A percentile compares a stretch with the other conserved stretches of the same genome.
Conservation (phyloP, 805 yeast genomes). For the Clavispora fructus region DNA sequence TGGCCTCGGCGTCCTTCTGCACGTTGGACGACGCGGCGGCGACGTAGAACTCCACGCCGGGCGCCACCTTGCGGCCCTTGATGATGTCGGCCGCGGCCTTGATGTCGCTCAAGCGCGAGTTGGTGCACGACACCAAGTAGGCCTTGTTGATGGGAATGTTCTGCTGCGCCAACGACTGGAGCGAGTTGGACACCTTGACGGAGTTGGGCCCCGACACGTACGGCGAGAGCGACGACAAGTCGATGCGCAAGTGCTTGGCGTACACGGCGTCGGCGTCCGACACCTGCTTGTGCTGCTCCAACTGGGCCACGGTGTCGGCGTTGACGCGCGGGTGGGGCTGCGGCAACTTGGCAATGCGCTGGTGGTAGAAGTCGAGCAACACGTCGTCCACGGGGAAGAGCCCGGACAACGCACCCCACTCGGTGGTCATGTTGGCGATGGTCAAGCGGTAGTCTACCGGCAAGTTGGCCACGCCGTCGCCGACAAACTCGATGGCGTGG, state of each 20-base stretch:
- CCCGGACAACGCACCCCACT: slow-evolving; percentile 73
- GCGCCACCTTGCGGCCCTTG: slow-evolving; percentile 75
- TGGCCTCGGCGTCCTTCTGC: slow-evolving; percentile 83
- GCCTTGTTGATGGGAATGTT: slow-evolving; percentile 86
- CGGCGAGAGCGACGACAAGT: slow-evolving; percentile 76
- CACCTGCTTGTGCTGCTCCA: slow-evolving; percentile 38
- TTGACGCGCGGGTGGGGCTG: slow-evolving; percentile 84
- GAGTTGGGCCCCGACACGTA: slow-evolving; percentile 96
- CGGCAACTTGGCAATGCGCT: slow-evolving; percentile 52
- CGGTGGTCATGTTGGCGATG: slow-evolving; percentile 20
- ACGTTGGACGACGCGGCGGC: slow-evolving; percentile 97
- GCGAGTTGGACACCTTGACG: slow-evolving; percentile 82
- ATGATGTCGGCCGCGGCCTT: slow-evolving; percentile 91
- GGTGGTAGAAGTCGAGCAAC: slow-evolving; percentile 70
- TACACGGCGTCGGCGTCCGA: slow-evolving; percentile 80
- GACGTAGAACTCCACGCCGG: slow-evolving; percentile 89
- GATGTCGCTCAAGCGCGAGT: slow-evolving; percentile 87
- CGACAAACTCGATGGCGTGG: slow-evolving; percentile 91
- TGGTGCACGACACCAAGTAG: slow-evolving; percentile 95
- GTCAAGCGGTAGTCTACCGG: slow-evolving; percentile 50
- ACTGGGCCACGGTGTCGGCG: slow-evolving; percentile 46
- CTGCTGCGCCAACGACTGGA: slow-evolving; percentile 66
- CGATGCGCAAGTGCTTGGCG: slow-evolving; percentile 83
- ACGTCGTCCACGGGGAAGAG: slow-evolving; percentile 91
- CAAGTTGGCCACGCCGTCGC: slow-evolving; percentile 65